Conservation (phyloP, 163 green algal species). For the Scenedesmus sp. region DNA sequence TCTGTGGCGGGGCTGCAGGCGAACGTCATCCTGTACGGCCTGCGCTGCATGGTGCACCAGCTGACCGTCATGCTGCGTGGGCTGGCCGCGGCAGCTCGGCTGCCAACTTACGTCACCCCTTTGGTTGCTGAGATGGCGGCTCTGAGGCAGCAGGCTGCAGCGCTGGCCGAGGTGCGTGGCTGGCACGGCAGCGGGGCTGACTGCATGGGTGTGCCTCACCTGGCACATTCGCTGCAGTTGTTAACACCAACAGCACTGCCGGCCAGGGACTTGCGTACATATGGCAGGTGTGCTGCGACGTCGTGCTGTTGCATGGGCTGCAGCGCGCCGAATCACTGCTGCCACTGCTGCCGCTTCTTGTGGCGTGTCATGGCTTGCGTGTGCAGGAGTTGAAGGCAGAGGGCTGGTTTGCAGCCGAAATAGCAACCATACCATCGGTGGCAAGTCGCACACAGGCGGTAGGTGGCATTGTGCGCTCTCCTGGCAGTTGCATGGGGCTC, state of each 20-base stretch:
- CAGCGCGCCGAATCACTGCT: background rate
- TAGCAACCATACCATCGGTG: background rate
- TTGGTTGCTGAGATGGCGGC: background rate
- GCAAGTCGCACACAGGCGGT: background rate
- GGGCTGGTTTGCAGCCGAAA: background rate
- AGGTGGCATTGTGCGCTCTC: background rate
- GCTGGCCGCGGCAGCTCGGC: background rate
- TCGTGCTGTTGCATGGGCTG: background rate
- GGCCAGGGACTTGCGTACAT: background rate
- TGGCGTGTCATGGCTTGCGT: background rate
- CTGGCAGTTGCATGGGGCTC: background rate
- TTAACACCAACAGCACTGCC: too few species aligned
- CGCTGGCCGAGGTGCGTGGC: background rate
- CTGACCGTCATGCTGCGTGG: background rate
- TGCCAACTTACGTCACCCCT: background rate
- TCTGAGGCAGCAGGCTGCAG: background rate
- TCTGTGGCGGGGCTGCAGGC: background rate
- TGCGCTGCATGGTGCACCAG: background rate
- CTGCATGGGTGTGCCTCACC: too few species aligned
- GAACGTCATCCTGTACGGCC: background rate
- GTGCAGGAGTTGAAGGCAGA: background rate
- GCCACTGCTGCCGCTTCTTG: background rate
- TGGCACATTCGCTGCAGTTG: too few species aligned
- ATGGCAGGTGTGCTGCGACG: background rate
- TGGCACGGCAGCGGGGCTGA: too few species aligned